Evolutionary conservation across 2,329 filamentous ascomycete genomes (phyloP).

Genomic region (Salinomyces thailandicus): DNA sequence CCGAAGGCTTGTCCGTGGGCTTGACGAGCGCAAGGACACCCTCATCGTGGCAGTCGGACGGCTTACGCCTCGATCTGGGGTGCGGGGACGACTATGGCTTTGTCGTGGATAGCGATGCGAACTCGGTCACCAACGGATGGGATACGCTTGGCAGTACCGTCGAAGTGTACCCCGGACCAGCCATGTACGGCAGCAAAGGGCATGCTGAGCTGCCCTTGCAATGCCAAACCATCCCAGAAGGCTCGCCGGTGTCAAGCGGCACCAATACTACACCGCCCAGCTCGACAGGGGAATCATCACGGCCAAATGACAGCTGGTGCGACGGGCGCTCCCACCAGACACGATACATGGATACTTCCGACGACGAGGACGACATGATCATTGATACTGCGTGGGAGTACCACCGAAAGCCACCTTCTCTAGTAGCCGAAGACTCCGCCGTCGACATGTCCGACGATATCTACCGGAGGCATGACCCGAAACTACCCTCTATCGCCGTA

Average conservation of each 20-base stretch:
- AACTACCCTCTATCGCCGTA: slow-evolving; percentile 4
- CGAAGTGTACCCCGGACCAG: background rate
- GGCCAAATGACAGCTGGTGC: too few species aligned
- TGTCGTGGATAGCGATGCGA: background rate
- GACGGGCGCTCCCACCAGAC: too few species aligned
- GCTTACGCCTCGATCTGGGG: background rate
- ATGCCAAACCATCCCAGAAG: background rate
- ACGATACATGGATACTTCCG: too few species aligned
- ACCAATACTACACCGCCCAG: too few species aligned
- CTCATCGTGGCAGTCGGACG: background rate
- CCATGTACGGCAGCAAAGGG: background rate
- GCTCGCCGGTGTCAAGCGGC: slow-evolving; percentile 1
- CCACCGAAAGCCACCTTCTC: too few species aligned
- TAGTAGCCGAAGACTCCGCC: slow-evolving; percentile 7
- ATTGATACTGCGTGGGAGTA: too few species aligned
- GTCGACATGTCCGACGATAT: slow-evolving; percentile 6
- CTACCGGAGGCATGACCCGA: slow-evolving; percentile 5
- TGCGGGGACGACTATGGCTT: slow-evolving; percentile 2
- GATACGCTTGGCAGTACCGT: background rate
- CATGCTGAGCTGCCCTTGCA: background rate
- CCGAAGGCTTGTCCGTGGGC: background rate
- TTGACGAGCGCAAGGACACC: background rate
- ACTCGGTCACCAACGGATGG: background rate
- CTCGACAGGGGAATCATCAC: too few species aligned
- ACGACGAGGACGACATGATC: background rate